Evolutionary conservation across 352 stramenopile species (phyloP), one percentile per base, ranked within the genome.

Genomic region (Phytophthora pini): DNA sequence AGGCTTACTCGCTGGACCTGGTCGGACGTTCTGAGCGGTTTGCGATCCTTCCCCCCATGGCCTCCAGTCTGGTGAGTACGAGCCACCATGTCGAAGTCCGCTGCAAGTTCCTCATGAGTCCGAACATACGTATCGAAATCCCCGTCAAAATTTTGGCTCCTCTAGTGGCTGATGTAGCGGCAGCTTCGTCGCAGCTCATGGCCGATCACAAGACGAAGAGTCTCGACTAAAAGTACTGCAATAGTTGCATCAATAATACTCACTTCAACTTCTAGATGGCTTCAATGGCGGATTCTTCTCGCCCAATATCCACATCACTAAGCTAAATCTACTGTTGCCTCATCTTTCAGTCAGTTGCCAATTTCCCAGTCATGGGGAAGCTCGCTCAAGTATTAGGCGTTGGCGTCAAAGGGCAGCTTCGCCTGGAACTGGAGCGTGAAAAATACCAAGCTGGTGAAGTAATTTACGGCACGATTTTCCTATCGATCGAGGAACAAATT

Each of bases 41-140:
- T 26, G 51, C 65, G 26, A 41, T 72, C 4, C 52, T 68, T 9
- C 51, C 65, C 13, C 47, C 65, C 1, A 56, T 59, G 51, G n/a
- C 46, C 10, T 70, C 61, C 12, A 63, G 58, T 46, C 41, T 72
- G 12, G 45, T 68, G 10, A 48, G 11, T 31, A 68, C 38, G 11
- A 59, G 34, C 9, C 52, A 72, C 34, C 58, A 64, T n/a, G 44
- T 66, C 4, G 59, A 70, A 56, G 59, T 74, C 12, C 60, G 51
- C 10, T 74, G 65, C 60, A 65, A 65, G 20, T 74, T 74, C 44
- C 50, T 32, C 24, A 49, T 69, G 54, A 62, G 65, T n/a, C 60
- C 65, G 32, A 74, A 59, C 60, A 47, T 70, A 34, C 55, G 65
- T 22, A 52, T 69, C 9, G 65, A 74, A 45, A 70, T 74, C 36